These are phyloP conservation scores for Pezizomycotina sp. DNA, from an alignment of 2,329 filamentous ascomycete genomes.

Conservation along the genomic window DNA sequence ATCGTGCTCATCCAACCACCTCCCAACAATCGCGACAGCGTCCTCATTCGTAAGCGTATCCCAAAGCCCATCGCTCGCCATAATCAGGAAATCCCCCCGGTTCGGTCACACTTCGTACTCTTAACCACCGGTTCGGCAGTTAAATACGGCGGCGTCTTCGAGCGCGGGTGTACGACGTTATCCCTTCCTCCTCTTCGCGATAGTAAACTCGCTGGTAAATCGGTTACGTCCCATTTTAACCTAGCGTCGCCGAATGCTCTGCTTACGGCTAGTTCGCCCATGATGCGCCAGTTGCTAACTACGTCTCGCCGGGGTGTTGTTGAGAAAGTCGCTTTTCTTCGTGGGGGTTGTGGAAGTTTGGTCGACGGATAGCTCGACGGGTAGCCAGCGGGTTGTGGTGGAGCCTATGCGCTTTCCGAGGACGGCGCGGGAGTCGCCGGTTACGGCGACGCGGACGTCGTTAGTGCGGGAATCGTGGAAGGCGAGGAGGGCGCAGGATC, in stretches of 20 bases:
- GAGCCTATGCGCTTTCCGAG: constrained; percentile 37
- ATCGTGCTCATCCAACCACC: constrained; percentile 38
- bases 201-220: no score
- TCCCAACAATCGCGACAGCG: constrained; percentile 41
- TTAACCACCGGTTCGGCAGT: constrained; percentile 50
- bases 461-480: constrained; percentile 41
- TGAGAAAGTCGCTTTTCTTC: constrained; percentile 40
- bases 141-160: constrained; percentile 46
- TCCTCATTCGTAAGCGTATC: constrained; percentile 42
- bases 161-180: constrained; percentile 20
- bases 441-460: constrained; percentile 46
- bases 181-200: not conserved
- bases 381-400: constrained; percentile 34
- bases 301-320: constrained; percentile 44
- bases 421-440: constrained; percentile 51
- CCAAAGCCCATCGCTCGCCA: constrained; percentile 53
- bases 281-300: constrained; percentile 41
- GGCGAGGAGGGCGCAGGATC: constrained; percentile 48
- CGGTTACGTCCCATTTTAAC: constrained; percentile 50
- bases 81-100: constrained; percentile 43
- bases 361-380: constrained; percentile 43
- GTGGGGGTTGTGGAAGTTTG: constrained; percentile 43
- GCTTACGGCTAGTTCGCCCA: constrained; percentile 44
- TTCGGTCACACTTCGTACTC: constrained; percentile 36
- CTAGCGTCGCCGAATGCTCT: constrained; percentile 52